phyloP scores from a whole-genome alignment of 2,329 filamentous ascomycete genomes.

The Verticillium tricorpus region DNA sequence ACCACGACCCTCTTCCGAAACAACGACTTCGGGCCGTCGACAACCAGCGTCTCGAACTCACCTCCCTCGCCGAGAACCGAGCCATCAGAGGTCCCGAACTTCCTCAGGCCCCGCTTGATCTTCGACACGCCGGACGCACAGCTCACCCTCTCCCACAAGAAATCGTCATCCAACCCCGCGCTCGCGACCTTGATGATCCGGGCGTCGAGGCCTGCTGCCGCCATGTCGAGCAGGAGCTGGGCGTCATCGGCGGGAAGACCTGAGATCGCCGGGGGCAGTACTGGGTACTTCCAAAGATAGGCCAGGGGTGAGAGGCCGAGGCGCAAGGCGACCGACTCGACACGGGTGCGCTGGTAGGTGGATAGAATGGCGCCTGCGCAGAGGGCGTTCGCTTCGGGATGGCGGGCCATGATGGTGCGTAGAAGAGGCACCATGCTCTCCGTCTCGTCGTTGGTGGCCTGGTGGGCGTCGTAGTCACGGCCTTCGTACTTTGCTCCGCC shows the following conservation, averaged over 20 bases:
- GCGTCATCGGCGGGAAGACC: constrained; percentile 30
- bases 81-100: constrained; percentile 65
- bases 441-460: constrained; percentile 64
- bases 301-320: constrained; percentile 79
- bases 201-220: constrained; percentile 71
- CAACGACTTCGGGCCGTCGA: constrained; percentile 69
- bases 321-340: constrained; percentile 84
- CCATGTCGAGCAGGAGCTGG: constrained; percentile 77
- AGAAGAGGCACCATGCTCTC: constrained; percentile 80
- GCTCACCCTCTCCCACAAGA: constrained; percentile 78
- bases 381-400: constrained; percentile 81
- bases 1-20: constrained; percentile 71
- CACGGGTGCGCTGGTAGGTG: constrained; percentile 92
- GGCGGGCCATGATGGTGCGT: constrained; percentile 55
- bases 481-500: constrained; percentile 67
- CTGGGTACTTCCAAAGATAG: constrained; percentile 88
- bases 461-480: constrained; percentile 58
- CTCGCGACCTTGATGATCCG: constrained; percentile 93
- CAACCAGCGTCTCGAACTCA: constrained; percentile 89
- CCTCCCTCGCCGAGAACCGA: constrained; percentile 87
- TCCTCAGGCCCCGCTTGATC: constrained; percentile 50
- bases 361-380: constrained; percentile 90
- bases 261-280: constrained; percentile 47
- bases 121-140: constrained; percentile 42
- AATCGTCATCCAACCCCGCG: constrained; percentile 74